These are phyloP conservation scores for Solioccasus polychromus DNA, from an alignment of 768 basidiomycete genomes.

Conservation along the genomic window DNA sequence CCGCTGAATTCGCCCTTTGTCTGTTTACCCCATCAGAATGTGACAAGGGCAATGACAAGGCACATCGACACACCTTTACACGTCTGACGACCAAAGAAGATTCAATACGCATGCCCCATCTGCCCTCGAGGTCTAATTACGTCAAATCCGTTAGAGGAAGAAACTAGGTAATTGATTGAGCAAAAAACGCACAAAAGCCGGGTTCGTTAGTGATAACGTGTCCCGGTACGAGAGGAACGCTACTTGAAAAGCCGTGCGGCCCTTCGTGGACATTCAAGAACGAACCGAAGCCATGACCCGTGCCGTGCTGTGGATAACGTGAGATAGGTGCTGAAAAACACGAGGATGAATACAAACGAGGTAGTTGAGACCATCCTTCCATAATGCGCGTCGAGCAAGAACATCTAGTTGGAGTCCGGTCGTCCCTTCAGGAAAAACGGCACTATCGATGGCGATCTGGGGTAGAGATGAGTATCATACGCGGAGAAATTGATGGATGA, in stretches of 20 bases:
- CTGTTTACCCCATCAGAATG: conserved; percentile 33
- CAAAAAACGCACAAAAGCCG: conserved; percentile 69
- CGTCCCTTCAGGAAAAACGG: conserved; percentile 89
- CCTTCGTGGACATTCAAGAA: conserved; percentile 88
- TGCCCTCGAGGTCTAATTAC: conserved; percentile 61
- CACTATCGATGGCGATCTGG: conserved; percentile 87
- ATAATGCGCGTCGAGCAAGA: conserved; percentile 83
- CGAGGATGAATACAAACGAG: conserved; percentile 45
- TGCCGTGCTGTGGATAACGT: conserved; percentile 67
- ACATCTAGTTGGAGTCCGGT: conserved; percentile 82
- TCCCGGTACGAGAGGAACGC: conserved; percentile 72
- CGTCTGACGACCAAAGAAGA: conserved; percentile 75
- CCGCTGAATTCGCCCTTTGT: conserved; percentile 72
- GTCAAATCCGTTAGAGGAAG: conserved; percentile 17
- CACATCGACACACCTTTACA: conserved; percentile 37
- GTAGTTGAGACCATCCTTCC: conserved; percentile 84
- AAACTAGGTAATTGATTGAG: conserved; percentile 10
- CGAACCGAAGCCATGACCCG: conserved; percentile 87
- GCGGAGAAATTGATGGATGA: conserved; percentile 16
- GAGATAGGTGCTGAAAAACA: conserved; percentile 9
- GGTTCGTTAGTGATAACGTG: conserved; percentile 95
- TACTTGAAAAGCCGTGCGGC: conserved; percentile 71
- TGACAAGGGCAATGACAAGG: conserved; percentile 2
- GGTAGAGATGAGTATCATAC: conserved; percentile 18
- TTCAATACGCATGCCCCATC: conserved; percentile 92